Percentiles rank a stretch among this genome's conserved stretches.
phyloP scores from a whole-genome alignment of 495 filamentous ascomycete species.

The Echria macrotheca region DNA sequence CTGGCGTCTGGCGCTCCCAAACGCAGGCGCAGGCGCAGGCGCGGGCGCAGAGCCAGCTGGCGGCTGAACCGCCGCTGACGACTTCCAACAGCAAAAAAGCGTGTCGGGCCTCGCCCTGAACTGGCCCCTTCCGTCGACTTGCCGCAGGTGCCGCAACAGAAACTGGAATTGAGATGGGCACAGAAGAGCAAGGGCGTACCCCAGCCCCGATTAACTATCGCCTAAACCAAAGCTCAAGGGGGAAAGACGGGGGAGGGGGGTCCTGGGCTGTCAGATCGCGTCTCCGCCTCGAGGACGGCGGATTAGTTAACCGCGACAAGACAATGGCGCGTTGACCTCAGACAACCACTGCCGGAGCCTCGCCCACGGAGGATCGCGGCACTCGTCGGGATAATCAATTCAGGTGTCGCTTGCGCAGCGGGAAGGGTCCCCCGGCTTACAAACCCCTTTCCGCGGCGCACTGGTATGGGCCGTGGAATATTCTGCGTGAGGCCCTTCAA shows the following conservation, averaged over 20 bases:
- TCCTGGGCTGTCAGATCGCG: slow-evolving; percentile 5
- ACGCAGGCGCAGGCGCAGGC: background rate
- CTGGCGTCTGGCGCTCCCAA: background rate
- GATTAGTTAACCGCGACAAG: no score
- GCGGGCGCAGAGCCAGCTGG: background rate
- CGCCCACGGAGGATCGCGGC: slow-evolving; percentile 13
- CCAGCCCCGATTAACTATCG: slow-evolving; percentile 1
- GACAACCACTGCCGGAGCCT: slow-evolving; percentile 10
- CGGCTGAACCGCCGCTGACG: slow-evolving; percentile 4
- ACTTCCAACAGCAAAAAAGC: background rate
- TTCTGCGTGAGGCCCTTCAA: slow-evolving; percentile 4
- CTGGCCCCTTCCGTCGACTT: background rate
- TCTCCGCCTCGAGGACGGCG: slow-evolving; percentile 11
- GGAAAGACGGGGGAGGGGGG: slow-evolving; percentile 4
- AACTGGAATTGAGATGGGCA: slow-evolving; percentile 5
- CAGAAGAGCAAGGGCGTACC: background rate
- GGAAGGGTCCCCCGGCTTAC: slow-evolving; percentile 12
- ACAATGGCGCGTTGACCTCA: no score
- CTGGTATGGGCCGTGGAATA: background rate
- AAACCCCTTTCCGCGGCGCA: no score
- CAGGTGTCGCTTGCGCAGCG: slow-evolving; percentile 10
- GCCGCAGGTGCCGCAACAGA: slow-evolving; percentile 14
- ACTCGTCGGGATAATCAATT: slow-evolving; percentile 9
- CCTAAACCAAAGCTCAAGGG: slow-evolving; percentile 6
- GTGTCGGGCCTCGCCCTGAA: slow-evolving; percentile 2